phyloP scores from a whole-genome alignment of 768 basidiomycete species.

The Lactarius hengduanensis region DNA sequence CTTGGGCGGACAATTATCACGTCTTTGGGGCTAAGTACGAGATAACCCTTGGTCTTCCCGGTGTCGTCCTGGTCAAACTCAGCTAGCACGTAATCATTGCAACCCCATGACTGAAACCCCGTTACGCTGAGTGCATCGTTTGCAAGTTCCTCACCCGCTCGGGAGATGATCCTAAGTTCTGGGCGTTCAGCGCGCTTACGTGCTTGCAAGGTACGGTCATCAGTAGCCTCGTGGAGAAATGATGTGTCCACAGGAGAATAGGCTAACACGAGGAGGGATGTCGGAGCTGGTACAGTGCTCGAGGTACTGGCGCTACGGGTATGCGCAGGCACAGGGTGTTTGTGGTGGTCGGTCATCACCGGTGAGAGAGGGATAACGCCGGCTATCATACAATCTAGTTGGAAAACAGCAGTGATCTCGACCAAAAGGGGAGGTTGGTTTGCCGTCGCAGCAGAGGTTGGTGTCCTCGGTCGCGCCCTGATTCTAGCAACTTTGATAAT shows the following conservation, averaged over 20 bases:
- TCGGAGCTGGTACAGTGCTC: conserved; percentile 40
- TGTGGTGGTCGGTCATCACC: conserved; percentile 29
- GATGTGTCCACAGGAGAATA: conserved; percentile 80
- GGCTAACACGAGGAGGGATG: conserved; percentile 83
- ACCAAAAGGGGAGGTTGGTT: conserved; percentile 63
- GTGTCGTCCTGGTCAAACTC: conserved; percentile 40
- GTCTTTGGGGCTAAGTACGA: conserved; percentile 85
- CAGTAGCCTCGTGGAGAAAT: conserved; percentile 62
- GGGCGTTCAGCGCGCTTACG: conserved; percentile 89
- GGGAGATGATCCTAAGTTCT: conserved; percentile 88
- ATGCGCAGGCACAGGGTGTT: conserved; percentile 16
- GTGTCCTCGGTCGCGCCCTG: conserved; percentile 54
- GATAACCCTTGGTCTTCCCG: conserved; percentile 53
- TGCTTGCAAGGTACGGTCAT: conserved; percentile 70
- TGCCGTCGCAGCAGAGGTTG: conserved; percentile 43
- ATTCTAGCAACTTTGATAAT: conserved; percentile 87
- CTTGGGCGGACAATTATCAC: conserved; percentile 84
- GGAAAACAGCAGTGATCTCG: conserved; percentile 89
- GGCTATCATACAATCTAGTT: conserved; percentile 93
- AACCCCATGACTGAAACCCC: conserved; percentile 80
- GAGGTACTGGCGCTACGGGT: conserved; percentile 29
- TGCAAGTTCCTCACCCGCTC: conserved; percentile 82
- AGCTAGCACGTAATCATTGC: conserved; percentile 85
- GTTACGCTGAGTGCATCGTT: conserved; percentile 79
- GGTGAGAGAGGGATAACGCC: conserved; percentile 81